Base-by-base conservation (phyloP, 2,329 filamentous ascomycete genomes). In the Reticulascus tulasneorum region DNA sequence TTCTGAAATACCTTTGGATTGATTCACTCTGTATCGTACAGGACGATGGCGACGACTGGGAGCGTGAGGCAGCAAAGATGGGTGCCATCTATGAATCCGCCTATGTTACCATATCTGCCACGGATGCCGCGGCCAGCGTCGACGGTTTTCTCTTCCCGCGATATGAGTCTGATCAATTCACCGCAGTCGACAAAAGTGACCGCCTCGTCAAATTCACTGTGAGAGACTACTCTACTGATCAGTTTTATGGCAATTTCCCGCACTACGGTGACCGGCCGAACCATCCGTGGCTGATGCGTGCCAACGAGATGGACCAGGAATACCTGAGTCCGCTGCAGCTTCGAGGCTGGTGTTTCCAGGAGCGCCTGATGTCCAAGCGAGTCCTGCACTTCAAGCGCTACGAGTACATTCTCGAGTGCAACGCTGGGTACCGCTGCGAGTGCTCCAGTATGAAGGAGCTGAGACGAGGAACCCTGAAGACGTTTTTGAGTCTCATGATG, bases 11-110 rank as follows among this genome's bases (percentile, higher is more conserved):
- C 26, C 9, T 54, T n/a, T n/a, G n/a, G n/a, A n/a, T n/a, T n/a
- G n/a, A n/a, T n/a, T n/a, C n/a, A n/a, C n/a, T n/a, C n/a, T 55
- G 52, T 5, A 55, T 55, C 7, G 30, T 55, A 9, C 53, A 56
- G 25, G 47, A 51, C 23, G 51, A 53, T 11, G 35, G 4, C 0
- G 13, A 45, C 6, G 53, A 56, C 10, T 53, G 50, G 50, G 40
- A 51, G 33, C 47, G 20, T 1, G 53, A 55, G 20, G 49, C 49
- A 3, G 47, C 51, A 4, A 52, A 50, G 12, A 55, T 55, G 52
- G 46, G 47, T 0, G 45, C 50, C 1, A 52, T 55, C 1, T 55
- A 55, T 12, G 40, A 47, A n/a, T 39, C 39, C 0, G 50, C 53
- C 2, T 43, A 48, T 3, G 7, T 55, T 0, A 47, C 50, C 0